Percentiles rank a stretch among this genome's conserved stretches.
Evolutionary conservation across 352 stramenopile species (phyloP).

Genomic region (Phytophthora sojae): DNA sequence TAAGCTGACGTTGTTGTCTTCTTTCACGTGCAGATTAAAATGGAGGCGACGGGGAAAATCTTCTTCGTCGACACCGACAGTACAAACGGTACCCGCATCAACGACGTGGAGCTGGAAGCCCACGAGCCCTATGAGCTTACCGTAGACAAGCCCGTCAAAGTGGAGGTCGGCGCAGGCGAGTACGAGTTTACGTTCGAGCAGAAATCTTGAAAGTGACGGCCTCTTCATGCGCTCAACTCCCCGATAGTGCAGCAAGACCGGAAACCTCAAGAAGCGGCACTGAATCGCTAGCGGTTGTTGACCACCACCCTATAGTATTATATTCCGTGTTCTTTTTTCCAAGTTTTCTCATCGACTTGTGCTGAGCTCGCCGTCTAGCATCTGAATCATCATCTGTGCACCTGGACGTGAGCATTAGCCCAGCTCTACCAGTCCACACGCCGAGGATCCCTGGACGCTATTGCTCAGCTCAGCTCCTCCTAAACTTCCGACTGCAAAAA

Average conservation of each 20-base stretch:
- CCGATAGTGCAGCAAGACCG: constrained; percentile 3
- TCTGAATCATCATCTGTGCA: constrained; percentile 8
- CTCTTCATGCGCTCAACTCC: neutral
- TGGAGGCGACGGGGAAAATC: constrained; percentile 67
- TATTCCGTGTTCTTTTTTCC: constrained; percentile 41
- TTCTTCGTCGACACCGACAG: constrained; percentile 83
- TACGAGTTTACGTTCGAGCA: constrained; percentile 63
- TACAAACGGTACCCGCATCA: constrained; percentile 82
- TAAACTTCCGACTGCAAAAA: constrained; percentile 21
- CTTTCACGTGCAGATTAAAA: constrained; percentile 53
- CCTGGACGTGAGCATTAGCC: neutral
- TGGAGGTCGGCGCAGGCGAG: constrained; percentile 63
- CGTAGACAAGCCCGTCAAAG: constrained; percentile 49
- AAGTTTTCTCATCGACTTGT: constrained; percentile 11
- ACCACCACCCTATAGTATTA: constrained; percentile 59
- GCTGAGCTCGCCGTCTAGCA: constrained; percentile 17
- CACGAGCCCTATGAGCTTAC: constrained; percentile 59
- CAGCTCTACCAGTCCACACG: neutral
- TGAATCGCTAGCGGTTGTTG: constrained; percentile 22
- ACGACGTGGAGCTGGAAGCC: constrained; percentile 56
- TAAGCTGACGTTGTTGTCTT: neutral
- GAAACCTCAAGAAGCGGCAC: constrained; percentile 19
- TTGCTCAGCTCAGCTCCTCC: constrained; percentile 2
- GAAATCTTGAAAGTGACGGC: constrained; percentile 36
- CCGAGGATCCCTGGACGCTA: neutral